phyloP scores from a whole-genome alignment of 371 early-diverging fungal species.

The Rhizopus arrhizus region DNA sequence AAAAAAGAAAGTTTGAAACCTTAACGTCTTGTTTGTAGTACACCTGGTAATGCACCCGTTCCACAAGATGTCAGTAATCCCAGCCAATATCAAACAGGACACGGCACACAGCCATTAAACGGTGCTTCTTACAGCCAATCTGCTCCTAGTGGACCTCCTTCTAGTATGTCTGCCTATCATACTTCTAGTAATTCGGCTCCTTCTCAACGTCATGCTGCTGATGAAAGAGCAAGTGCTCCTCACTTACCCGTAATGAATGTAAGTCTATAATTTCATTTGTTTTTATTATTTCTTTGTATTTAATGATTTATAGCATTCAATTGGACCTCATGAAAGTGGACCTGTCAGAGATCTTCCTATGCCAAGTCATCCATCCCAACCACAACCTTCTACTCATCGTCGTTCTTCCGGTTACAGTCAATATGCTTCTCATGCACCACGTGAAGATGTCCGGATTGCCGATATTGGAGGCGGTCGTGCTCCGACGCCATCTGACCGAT shows the following conservation, averaged over 20 bases:
- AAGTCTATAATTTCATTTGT: background rate
- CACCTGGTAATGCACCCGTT: conserved; percentile 54
- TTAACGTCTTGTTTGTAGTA: conserved; percentile 1
- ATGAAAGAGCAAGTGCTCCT: conserved; percentile 36
- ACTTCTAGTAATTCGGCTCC: conserved; percentile 8
- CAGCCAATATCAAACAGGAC: conserved; percentile 46
- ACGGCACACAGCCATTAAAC: conserved; percentile 32
- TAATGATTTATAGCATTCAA: background rate
- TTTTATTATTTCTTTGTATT: too few relatives aligned
- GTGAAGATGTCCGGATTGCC: conserved; percentile 52
- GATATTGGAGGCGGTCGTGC: conserved; percentile 50
- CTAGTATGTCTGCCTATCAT: conserved; percentile 44
- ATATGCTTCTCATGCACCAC: conserved; percentile 18
- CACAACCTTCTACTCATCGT: conserved; percentile 19
- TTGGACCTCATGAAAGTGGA: conserved; percentile 16
- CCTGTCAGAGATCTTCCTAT: conserved; percentile 51
- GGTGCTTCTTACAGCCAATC: conserved; percentile 34
- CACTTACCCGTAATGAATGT: conserved; percentile 31
- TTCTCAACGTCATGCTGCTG: conserved; percentile 15
- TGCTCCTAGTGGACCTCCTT: conserved; percentile 37
- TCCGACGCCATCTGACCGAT: conserved; percentile 52
- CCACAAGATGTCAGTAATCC: conserved; percentile 68
- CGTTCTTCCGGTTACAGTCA: conserved; percentile 39
- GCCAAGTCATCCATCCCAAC: conserved; percentile 25
- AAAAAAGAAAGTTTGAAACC: too few relatives aligned